Base-by-base conservation (phyloP, 768 basidiomycete genomes). In the Lyophyllum shimeji region DNA sequence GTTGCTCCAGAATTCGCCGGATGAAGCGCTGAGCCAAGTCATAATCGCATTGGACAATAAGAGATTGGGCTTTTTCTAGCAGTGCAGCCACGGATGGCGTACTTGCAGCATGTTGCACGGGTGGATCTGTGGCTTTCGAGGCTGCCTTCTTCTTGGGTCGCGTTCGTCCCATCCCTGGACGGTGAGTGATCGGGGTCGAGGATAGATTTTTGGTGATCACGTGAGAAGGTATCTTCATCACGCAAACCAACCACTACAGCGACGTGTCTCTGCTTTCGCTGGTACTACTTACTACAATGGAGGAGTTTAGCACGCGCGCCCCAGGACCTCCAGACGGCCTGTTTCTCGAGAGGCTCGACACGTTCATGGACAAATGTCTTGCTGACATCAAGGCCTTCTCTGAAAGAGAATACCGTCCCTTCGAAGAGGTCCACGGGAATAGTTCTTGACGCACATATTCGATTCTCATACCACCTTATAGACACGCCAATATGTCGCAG, bases 21-120 rank as follows among this genome's bases (percentile, higher is more conserved):
- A 85, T 74, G 67, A 95, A 95, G 50, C 80, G 83, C 49, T 80
- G 72, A 2, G 93, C 92, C 46, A 95, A 83, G 48, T 88, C 82
- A 67, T 90, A 94, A 70, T 95, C 86, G 65, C 89, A 93, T 73
- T 93, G 89, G 21, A 86, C 79, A 61, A 95, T 82, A 52, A 95
- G 76, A n/a, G 80, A 75, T 65, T 91, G 90, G 0, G 90, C 86
- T 68, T 93, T 94, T 66, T 85, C 83, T 31, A 91, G 72, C 6
- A 93, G 74, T 11, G 86, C 74, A 9, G 76, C 52, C 52, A 82
- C 69, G 25, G 85, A 71, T 1, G 84, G 84, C 1, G 67, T 52
- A 24, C 73, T 18, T 15, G 62, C 37, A 24, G 66, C 27, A 55
- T 52, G 61, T 37, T 65, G 67, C 7, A 48, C 53, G 6, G 66